These are phyloP conservation scores for Ogataea parapolymorpha DNA, from an alignment of 805 yeast genomes.

Conservation along the genomic window DNA sequence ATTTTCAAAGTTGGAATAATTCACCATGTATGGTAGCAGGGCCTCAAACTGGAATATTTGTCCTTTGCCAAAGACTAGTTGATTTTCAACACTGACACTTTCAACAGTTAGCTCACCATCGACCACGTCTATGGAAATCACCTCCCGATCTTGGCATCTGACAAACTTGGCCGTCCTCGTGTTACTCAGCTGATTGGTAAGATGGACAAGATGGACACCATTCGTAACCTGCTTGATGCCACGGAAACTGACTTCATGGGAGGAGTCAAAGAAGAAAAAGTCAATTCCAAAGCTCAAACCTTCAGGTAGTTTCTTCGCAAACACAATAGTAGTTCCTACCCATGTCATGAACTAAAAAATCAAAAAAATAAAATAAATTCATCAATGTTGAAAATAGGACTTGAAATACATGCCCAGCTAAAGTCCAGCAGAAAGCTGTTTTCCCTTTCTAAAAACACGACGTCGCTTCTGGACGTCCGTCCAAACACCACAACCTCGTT, in stretches of 20 bases:
- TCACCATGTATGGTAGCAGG: constrained; percentile 21
- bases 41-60: not conserved
- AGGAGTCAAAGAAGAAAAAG: constrained; percentile 20
- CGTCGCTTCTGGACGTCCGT: constrained; percentile 36
- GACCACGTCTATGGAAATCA: constrained; percentile 8
- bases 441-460: constrained; percentile 52
- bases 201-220: constrained; percentile 57
- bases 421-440: constrained; percentile 73
- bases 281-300: constrained; percentile 24
- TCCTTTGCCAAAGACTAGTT: constrained; percentile 2
- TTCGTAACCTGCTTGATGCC: constrained; percentile 51
- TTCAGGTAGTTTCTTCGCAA: constrained; percentile 14
- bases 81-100: constrained; percentile 8
- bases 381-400: constrained; percentile 64
- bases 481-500: constrained; percentile 74
- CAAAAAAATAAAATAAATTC: not conserved
- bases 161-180: constrained; percentile 40
- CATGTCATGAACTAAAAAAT: constrained; percentile 1
- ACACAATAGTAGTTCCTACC: constrained; percentile 14
- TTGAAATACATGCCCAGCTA: constrained; percentile 92
- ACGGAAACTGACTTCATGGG: constrained; percentile 15
- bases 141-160: constrained; percentile 31
- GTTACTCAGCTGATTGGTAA: constrained; percentile 37
- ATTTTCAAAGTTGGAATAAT: constrained; percentile 26
- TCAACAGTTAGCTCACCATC: constrained; percentile 21